Evolutionary conservation across 2,329 filamentous ascomycete species (phyloP).

Genomic region (Colletotrichum tabaci): DNA sequence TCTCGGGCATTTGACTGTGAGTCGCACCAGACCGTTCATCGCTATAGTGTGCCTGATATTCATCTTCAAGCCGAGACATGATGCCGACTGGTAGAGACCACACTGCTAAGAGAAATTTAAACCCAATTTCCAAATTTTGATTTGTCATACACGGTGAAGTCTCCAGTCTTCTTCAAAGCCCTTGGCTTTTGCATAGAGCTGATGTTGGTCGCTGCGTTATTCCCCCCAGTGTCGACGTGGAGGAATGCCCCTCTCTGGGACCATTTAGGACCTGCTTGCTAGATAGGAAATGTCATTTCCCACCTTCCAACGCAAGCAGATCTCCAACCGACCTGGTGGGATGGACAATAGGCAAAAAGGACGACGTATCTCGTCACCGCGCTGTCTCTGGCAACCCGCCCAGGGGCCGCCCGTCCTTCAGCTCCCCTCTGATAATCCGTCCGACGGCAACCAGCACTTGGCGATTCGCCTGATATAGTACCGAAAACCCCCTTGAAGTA

Average conservation of each 20-base stretch:
- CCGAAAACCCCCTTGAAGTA: neutral
- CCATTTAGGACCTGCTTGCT: neutral
- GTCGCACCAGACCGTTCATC: neutral
- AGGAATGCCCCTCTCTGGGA: conserved; percentile 12
- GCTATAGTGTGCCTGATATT: neutral
- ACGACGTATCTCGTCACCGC: neutral
- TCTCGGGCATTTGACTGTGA: no score
- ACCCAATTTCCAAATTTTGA: no score
- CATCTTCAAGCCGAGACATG: neutral
- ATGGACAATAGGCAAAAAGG: neutral
- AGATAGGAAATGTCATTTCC: conserved; percentile 10
- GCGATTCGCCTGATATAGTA: neutral
- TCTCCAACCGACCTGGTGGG: neutral
- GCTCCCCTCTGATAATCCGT: neutral
- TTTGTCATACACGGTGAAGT: neutral
- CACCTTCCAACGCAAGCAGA: conserved; percentile 13
- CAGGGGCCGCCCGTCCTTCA: neutral
- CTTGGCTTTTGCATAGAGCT: neutral
- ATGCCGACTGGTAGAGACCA: neutral
- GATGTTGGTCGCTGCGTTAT: no score
- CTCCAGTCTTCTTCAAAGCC: neutral
- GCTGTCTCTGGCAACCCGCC: neutral
- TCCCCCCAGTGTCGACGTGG: neutral
- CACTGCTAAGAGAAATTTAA: no score
- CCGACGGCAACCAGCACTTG: neutral